Percentiles rank a stretch among this genome's conserved stretches.
Conservation (phyloP, 257 asterid genomes). For the Datura wrightii region DNA sequence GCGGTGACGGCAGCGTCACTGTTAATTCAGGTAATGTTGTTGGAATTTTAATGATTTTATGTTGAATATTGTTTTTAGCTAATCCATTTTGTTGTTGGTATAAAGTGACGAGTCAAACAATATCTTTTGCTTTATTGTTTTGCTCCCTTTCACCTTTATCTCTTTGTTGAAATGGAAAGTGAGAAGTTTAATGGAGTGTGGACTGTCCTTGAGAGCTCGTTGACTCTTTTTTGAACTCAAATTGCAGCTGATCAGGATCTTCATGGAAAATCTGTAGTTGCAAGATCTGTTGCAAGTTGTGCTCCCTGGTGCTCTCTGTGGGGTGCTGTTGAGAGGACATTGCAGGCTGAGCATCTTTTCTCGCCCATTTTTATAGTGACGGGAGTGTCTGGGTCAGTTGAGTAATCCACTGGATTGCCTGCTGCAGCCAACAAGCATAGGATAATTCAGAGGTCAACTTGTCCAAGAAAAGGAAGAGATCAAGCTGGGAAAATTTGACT, state of each 20-base stretch:
- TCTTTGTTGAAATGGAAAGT: neutral
- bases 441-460: neutral
- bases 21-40: constrained; percentile 15
- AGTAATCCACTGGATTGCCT: neutral
- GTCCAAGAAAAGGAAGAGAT: neutral
- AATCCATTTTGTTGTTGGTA: neutral
- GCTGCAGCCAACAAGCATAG: neutral
- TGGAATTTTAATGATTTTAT: neutral
- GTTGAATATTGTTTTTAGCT: constrained; percentile 4
- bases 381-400: neutral
- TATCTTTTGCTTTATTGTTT: constrained; percentile 6
- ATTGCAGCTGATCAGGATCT: constrained; percentile 26
- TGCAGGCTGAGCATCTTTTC: neutral
- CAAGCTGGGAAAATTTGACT: neutral
- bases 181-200: constrained; percentile 7
- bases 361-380: neutral
- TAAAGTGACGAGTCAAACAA: constrained; percentile 28
- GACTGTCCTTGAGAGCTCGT: neutral
- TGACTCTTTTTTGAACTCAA: constrained; percentile 2
- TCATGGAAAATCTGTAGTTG: neutral
- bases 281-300: neutral
- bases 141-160: neutral
- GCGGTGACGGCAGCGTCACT: neutral
- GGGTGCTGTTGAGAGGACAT: neutral
- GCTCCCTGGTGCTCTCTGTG: neutral